These are phyloP conservation scores for Alternaria gaisen DNA, from an alignment of 2,329 filamentous ascomycete species.

Conservation along the genomic window DNA sequence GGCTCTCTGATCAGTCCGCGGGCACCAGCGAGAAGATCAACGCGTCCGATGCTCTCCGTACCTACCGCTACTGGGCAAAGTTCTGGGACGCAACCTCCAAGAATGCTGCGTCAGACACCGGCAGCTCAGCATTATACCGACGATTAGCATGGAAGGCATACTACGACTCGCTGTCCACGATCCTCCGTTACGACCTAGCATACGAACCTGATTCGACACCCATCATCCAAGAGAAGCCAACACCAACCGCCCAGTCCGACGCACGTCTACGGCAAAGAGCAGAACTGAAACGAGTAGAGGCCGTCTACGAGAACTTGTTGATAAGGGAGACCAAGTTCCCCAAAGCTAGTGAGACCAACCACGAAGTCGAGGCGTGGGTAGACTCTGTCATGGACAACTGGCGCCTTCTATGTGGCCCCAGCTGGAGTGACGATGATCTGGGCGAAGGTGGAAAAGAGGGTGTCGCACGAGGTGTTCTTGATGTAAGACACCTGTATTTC, in stretches of 20 bases:
- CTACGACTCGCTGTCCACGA: slow-evolving; percentile 79
- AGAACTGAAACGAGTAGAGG: slow-evolving; percentile 82
- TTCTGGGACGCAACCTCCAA: slow-evolving; percentile 65
- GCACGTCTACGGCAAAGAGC: slow-evolving; percentile 64
- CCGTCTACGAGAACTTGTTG: slow-evolving; percentile 79
- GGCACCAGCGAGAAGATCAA: slow-evolving; percentile 38
- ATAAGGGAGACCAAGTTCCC: slow-evolving; percentile 85
- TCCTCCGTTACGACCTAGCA: slow-evolving; percentile 72
- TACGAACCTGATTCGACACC: slow-evolving; percentile 60
- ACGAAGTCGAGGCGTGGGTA: slow-evolving; percentile 83
- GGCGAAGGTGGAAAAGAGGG: slow-evolving; percentile 81
- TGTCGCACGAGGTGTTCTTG: slow-evolving; percentile 79
- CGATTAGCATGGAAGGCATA: slow-evolving; percentile 85
- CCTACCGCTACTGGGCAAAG: slow-evolving; percentile 70
- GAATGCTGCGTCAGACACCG: slow-evolving; percentile 24
- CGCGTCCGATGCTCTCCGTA: slow-evolving; percentile 51
- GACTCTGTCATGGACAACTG: slow-evolving; percentile 84
- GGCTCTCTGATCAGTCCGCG: slow-evolving; percentile 70
- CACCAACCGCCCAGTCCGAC: slow-evolving; percentile 33
- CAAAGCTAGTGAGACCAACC: slow-evolving; percentile 78
- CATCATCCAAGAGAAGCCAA: slow-evolving; percentile 32
- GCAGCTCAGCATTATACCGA: slow-evolving; percentile 50
- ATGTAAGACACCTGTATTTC: slow-evolving; percentile 52
- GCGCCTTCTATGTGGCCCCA: slow-evolving; percentile 78
- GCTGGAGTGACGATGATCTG: slow-evolving; percentile 82